Evolutionary conservation across 2,329 filamentous ascomycete genomes (phyloP).

Genomic region (Cercospora sp.): DNA sequence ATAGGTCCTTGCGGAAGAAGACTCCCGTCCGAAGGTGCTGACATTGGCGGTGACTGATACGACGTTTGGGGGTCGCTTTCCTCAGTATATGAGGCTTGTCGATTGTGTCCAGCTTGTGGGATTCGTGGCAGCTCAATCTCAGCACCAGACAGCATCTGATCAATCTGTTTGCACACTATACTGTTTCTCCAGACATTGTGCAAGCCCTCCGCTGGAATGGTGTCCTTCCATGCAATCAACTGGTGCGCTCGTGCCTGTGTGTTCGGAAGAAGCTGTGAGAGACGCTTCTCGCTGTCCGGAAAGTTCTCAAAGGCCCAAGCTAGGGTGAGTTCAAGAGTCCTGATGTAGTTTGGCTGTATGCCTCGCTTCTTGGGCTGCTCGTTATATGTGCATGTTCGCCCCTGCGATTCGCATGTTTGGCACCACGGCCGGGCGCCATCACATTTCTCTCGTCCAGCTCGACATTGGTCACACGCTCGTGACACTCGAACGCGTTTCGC

Average conservation of each 20-base stretch:
- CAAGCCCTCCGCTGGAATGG: conserved; percentile 56
- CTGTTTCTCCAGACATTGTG: conserved; percentile 64
- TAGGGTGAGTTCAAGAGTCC: conserved; percentile 68
- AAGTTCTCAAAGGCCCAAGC: conserved; percentile 66
- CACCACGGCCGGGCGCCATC: conserved; percentile 68
- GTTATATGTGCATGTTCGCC: conserved; percentile 68
- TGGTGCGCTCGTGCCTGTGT: conserved; percentile 45
- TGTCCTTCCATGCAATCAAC: conserved; percentile 55
- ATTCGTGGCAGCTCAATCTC: conserved; percentile 27
- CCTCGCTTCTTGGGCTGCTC: conserved; percentile 73
- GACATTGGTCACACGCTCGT: conserved; percentile 44
- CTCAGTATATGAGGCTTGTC: background rate
- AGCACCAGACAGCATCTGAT: conserved; percentile 57
- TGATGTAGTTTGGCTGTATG: conserved; percentile 76
- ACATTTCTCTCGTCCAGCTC: conserved; percentile 63
- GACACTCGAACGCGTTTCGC: conserved; percentile 53
- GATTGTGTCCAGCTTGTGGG: background rate
- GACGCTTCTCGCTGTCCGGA: conserved; percentile 46
- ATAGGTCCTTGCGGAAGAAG: conserved; percentile 5
- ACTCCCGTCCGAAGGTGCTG: conserved; percentile 21
- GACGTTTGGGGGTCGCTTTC: conserved; percentile 1
- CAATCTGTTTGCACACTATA: conserved; percentile 62
- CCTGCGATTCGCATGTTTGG: conserved; percentile 64
- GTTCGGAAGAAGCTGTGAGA: conserved; percentile 56
- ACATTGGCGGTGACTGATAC: conserved; percentile 27